Conservation (phyloP, 2,329 filamentous ascomycete genomes). For the Aspergillus ustus region DNA sequence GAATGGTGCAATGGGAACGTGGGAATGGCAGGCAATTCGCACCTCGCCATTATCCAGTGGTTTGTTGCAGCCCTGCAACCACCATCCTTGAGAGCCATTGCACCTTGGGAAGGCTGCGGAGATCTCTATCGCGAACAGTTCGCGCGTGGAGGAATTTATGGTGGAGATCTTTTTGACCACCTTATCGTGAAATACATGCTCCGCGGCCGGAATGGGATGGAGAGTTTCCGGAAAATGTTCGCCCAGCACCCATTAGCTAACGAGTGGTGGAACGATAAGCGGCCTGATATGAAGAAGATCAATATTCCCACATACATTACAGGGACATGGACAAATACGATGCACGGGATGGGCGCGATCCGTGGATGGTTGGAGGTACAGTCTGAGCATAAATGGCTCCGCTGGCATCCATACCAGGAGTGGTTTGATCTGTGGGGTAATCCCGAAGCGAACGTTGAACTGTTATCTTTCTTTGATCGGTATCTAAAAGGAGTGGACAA, state of each 20-base stretch:
- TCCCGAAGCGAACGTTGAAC: slow-evolving; percentile 6
- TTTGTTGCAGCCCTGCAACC: slow-evolving; percentile 49
- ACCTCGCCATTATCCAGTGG: slow-evolving; percentile 50
- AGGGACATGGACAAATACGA: slow-evolving; percentile 45
- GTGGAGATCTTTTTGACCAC: slow-evolving; percentile 41
- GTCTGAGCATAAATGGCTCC: slow-evolving; percentile 17
- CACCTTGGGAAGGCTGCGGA: slow-evolving; percentile 52
- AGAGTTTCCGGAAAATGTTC: slow-evolving; percentile 50
- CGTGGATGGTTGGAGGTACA: slow-evolving; percentile 18
- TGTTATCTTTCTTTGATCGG: slow-evolving; percentile 15
- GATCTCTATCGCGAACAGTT: slow-evolving; percentile 55
- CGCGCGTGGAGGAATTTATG: slow-evolving; percentile 45
- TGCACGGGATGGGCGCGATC: slow-evolving; percentile 21
- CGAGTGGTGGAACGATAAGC: slow-evolving; percentile 15
- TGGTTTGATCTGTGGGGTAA: slow-evolving; percentile 23
- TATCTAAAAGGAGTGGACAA: slow-evolving; percentile 17
- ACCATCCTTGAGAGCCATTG: slow-evolving; percentile 48
- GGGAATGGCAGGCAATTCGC: slow-evolving; percentile 28
- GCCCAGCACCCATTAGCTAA: slow-evolving; percentile 20
- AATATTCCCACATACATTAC: slow-evolving; percentile 13
- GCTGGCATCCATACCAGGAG: slow-evolving; percentile 21
- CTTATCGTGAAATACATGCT: slow-evolving; percentile 43
- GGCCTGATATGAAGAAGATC: slow-evolving; percentile 11
- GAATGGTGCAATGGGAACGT: slow-evolving; percentile 31
- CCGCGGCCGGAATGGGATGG: slow-evolving; percentile 38